These are phyloP conservation scores for Sesbania bispinosa DNA, from an alignment of 306 rosid genomes.

Conservation along the genomic window DNA sequence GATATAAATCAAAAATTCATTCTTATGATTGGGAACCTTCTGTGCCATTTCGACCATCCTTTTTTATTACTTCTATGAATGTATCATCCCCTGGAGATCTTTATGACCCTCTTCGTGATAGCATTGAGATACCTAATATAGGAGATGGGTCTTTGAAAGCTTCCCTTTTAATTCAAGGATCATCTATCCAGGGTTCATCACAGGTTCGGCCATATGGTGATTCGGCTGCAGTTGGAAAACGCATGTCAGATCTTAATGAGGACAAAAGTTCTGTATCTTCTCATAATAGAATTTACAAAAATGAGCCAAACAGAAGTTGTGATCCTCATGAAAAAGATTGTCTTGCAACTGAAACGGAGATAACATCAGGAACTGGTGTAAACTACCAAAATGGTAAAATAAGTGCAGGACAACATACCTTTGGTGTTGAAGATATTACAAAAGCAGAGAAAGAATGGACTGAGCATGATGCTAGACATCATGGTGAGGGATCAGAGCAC, in stretches of 20 bases:
- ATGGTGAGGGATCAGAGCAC: conserved; percentile 43
- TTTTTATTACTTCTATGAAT: conserved; percentile 56
- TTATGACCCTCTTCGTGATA: conserved; percentile 69
- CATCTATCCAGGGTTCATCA: conserved; percentile 39
- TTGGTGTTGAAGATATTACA: conserved; percentile 31
- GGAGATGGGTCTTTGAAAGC: conserved; percentile 58
- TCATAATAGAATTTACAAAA: conserved; percentile 51
- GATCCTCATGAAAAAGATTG: conserved; percentile 45
- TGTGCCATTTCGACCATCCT: conserved; percentile 81
- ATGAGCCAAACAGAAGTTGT: conserved; percentile 38
- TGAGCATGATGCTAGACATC: conserved; percentile 35
- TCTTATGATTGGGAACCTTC: conserved; percentile 91
- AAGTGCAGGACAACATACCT: conserved; percentile 34
- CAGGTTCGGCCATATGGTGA: conserved; percentile 35
- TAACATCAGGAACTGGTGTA: conserved; percentile 48
- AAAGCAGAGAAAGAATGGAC: conserved; percentile 28
- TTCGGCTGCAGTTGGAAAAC: conserved; percentile 46
- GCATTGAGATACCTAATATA: conserved; percentile 69
- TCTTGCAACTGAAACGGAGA: conserved; percentile 52
- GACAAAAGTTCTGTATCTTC: conserved; percentile 80
- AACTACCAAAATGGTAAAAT: conserved; percentile 44
- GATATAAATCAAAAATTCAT: conserved; percentile 40
- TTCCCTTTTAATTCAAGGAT: conserved; percentile 49
- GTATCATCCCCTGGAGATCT: conserved; percentile 51
- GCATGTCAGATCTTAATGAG: conserved; percentile 47